Conservation (phyloP, 1,284 basidiomycete genomes). For the Coniferiporia sulphurascens region DNA sequence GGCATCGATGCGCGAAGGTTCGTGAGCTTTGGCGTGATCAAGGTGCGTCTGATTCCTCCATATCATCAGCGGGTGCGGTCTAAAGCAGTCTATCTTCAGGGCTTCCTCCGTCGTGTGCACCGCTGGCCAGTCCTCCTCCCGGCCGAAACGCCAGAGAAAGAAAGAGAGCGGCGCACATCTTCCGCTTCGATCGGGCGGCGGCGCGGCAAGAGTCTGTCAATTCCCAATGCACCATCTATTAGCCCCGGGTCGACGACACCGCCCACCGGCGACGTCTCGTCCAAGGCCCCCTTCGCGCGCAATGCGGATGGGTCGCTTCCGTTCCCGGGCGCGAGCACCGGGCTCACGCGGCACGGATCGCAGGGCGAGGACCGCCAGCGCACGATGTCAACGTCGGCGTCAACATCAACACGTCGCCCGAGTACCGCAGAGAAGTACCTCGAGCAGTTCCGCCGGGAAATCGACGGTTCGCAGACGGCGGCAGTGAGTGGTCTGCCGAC, state of each 20-base stretch:
- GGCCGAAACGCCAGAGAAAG: conserved; percentile 17
- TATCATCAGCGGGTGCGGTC: background rate
- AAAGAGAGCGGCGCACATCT: conserved; percentile 10
- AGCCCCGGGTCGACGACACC: conserved; percentile 11
- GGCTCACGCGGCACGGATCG: conserved; percentile 20
- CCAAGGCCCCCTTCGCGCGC: background rate
- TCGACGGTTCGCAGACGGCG: conserved; percentile 6
- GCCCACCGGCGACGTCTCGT: conserved; percentile 1
- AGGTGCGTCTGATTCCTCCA: conserved; percentile 42
- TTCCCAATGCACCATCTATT: background rate
- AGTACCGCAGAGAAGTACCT: conserved; percentile 35
- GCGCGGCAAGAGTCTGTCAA: conserved; percentile 38
- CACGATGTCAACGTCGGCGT: background rate
- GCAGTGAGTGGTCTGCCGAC: background rate
- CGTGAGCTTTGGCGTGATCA: conserved; percentile 98
- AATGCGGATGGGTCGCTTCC: conserved; percentile 1
- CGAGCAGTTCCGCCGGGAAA: conserved; percentile 29
- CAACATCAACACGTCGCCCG: conserved; percentile 20
- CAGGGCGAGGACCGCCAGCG: conserved; percentile 19
- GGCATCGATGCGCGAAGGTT: conserved; percentile 92
- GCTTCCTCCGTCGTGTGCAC: conserved; percentile 89
- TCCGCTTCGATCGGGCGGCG: conserved; percentile 29
- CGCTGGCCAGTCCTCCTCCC: conserved; percentile 80
- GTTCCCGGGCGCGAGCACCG: conserved; percentile 19
- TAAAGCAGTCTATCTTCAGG: conserved; percentile 38